Percentiles rank a stretch among this genome's conserved stretches.
Conservation (phyloP, 192 early-diverging fungal species). For the Backusella morwellensis region DNA sequence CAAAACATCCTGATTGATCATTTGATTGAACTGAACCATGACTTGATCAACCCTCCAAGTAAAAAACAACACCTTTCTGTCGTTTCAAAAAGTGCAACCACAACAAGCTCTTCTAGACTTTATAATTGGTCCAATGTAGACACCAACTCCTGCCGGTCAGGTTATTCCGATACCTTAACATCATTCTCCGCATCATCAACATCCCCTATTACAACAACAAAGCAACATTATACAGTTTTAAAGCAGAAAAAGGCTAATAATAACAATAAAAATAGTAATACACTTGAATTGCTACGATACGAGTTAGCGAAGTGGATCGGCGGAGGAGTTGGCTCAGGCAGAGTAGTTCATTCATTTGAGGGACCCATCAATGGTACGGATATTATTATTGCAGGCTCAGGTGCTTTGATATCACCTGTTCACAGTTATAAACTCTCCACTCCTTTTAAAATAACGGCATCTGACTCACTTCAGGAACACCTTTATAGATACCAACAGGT, state of each 20-base stretch:
- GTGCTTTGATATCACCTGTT: slow-evolving; percentile 2
- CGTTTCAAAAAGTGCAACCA: neutral
- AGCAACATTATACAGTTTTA: neutral
- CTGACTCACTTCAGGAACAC: neutral
- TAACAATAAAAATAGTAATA: neutral
- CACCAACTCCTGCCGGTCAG: neutral
- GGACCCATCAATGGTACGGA: slow-evolving; percentile 11
- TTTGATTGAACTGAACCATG: slow-evolving; percentile 1
- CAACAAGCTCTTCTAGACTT: neutral
- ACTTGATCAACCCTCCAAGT: neutral
- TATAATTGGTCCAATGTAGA: neutral
- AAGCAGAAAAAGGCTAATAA: neutral
- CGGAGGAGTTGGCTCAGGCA: slow-evolving; percentile 18
- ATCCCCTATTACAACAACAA: neutral
- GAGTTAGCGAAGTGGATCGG: slow-evolving; percentile 9
- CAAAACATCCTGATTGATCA: slow-evolving; percentile 17
- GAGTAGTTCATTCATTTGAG: slow-evolving; percentile 19
- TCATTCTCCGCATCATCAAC: neutral
- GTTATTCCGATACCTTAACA: neutral
- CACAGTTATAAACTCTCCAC: neutral
- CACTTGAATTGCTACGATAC: slow-evolving; percentile 1
- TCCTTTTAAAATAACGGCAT: neutral
- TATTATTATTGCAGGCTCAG: slow-evolving; percentile 22
- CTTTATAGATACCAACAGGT: neutral
- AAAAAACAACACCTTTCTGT: neutral